Percentiles rank a stretch among this genome's conserved stretches.
Evolutionary conservation across 352 stramenopile species (phyloP).

Genomic region (Globisporangium alternatum): DNA sequence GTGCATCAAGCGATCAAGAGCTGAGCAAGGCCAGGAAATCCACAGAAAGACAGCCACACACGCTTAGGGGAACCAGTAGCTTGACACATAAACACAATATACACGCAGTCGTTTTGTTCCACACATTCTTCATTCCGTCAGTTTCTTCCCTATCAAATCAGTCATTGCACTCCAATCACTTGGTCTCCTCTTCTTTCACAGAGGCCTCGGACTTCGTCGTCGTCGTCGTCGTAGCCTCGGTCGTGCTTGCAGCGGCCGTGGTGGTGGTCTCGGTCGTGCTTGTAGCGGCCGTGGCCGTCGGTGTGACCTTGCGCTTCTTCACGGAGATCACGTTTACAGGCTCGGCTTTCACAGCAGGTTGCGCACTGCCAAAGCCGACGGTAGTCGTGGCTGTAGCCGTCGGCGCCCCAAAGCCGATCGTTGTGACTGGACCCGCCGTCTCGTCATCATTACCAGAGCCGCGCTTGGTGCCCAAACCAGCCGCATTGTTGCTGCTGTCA

Average conservation of each 20-base stretch:
- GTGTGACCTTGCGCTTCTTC: conserved; percentile 17
- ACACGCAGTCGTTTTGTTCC: neutral
- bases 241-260: neutral
- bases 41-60: neutral
- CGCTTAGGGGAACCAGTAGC: neutral
- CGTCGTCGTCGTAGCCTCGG: neutral
- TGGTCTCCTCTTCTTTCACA: neutral
- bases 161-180: neutral
- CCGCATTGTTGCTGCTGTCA: neutral
- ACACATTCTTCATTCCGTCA: neutral
- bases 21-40: neutral
- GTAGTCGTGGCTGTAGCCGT: conserved; percentile 12
- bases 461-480: conserved; percentile 5
- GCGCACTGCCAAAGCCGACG: conserved; percentile 53
- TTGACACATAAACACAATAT: neutral
- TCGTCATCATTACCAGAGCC: conserved; percentile 13
- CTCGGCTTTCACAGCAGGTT: conserved; percentile 8
- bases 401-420: conserved; percentile 59
- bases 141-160: conserved; percentile 1
- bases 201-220: neutral
- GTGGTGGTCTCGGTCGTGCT: neutral
- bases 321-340: conserved; percentile 52
- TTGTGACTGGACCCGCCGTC: conserved; percentile 36
- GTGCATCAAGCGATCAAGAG: neutral
- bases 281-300: neutral